Evolutionary conservation across 2,329 filamentous ascomycete genomes (phyloP), one percentile per base, ranked within the genome.

Genomic region (Monilinia fructigena): DNA sequence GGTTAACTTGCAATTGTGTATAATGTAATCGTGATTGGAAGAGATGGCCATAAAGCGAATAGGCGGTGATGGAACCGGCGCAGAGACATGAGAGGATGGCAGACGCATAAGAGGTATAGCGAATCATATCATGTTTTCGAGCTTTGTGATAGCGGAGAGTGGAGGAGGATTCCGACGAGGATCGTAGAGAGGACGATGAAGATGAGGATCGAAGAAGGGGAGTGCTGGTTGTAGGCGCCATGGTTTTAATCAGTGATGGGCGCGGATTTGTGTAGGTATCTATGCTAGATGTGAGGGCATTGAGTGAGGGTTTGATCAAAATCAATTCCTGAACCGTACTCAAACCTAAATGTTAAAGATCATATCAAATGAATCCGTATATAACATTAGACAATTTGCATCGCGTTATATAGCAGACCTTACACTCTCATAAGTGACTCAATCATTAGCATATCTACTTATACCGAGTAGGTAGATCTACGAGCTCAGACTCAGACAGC

Each of bases 51-150:
- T 98, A 99, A 42, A 99, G 86, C 47, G 93, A 97, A 81, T 95
- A 99, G 59, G 93, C 91, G 60, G 92, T 93, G 74, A 98, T 92
- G 74, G 92, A 96, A 69, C 94, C 95, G 40, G 93, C 94, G 76
- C 91, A 95, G 42, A 97, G 84, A 18, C 85, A 81, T 20, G 82
- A 82, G 20, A 86, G 69, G 40, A 87, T 81, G 38, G 86, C 82
- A 28, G 81, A 80, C 38, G 82, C 70, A 73, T 88, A 86, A 65
- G 86, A 82, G 55, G 84, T 66, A 70, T 76, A 76, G 66, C 75
- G 71, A 16, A 66, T 70, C 12, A 74, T 53, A 50, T 76, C 68
- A 59, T 69, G 71, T 35, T 71, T 66, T 59, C 67, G 66, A 28
- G 55, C 61, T 63, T 70, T 47, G 48, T 55, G 58, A 0, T 50